Evolutionary conservation across 805 yeast genomes (phyloP), one percentile per base, ranked within the genome.

Genomic region (Lipomyces orientalis): DNA sequence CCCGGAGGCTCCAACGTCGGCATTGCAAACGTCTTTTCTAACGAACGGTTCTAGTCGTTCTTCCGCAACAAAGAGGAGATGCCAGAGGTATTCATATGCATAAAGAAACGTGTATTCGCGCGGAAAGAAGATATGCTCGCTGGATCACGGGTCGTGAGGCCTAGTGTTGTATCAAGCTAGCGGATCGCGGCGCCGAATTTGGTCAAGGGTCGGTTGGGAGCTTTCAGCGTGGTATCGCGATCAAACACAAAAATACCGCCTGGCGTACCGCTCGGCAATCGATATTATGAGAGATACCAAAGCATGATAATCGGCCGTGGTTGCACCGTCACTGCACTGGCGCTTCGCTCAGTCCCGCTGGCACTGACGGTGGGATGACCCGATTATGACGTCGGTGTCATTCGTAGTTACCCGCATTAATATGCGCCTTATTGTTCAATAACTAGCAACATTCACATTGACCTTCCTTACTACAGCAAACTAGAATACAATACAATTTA

Each of bases 71-170:
- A 14, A 37, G 14, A 12, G 16, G 1, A 37, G 14, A 37, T 5
- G n/a, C 49, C 49, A n/a, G 49, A 43, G 25, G 22, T 43, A 43
- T 43, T 43, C 49, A 43, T 19, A 43, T 43, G 49, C 49, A 43
- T 43, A 16, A 16, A 43, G 8, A 9, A 43, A 43, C 49, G 49
- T n/a, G 16, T 43, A 43, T n/a, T n/a, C n/a, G 49, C 2, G 22
- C 16, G 16, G 16, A 6, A 37, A 5, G n/a, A 16, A 37, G 7
- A 43, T 43, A 16, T 16, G 49, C 19, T 43, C 49, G 49, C 49
- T 22, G 49, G 49, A n/a, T 43, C 49, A 43, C 49, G 8, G 19
- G 49, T 43, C 49, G 49, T 22, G 49, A 43, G 49, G 43, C 9
- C 43, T 37, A 37, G 4, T 37, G 43, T 16, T 37, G 49, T 43